These are phyloP conservation scores for Cladosporium colombiae DNA, from an alignment of 2,329 filamentous ascomycete species.

Conservation along the genomic window DNA sequence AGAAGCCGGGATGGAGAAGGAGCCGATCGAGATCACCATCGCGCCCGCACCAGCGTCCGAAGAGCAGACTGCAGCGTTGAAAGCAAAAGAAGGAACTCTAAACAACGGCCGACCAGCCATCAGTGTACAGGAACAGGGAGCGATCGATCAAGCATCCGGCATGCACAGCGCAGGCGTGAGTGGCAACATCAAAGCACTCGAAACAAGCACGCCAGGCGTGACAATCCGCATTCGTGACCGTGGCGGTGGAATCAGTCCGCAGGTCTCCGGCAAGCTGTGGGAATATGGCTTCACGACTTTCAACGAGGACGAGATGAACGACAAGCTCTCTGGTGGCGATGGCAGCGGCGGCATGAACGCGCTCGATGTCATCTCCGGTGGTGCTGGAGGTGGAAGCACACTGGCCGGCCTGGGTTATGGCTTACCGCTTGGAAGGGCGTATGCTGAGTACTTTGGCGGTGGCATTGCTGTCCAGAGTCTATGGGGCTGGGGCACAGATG, in stretches of 20 bases:
- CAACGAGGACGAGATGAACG: slow-evolving; percentile 62
- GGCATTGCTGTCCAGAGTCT: slow-evolving; percentile 93
- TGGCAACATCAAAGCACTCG: slow-evolving; percentile 47
- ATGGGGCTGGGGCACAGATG: slow-evolving; percentile 84
- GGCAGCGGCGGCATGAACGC: slow-evolving; percentile 59
- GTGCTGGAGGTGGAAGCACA: slow-evolving; percentile 71
- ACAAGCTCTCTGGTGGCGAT: slow-evolving; percentile 48
- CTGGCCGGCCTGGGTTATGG: slow-evolving; percentile 92
- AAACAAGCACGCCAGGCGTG: slow-evolving; percentile 69
- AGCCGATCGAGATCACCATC: slow-evolving; percentile 90
- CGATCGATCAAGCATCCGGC: slow-evolving; percentile 37
- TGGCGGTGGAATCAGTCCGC: slow-evolving; percentile 88
- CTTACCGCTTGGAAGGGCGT: slow-evolving; percentile 83
- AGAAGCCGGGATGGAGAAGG: slow-evolving; percentile 74
- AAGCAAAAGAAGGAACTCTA: slow-evolving; percentile 22
- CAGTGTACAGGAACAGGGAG: slow-evolving; percentile 40
- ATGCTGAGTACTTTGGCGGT: slow-evolving; percentile 97
- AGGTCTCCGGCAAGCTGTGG: slow-evolving; percentile 86
- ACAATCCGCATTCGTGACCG: slow-evolving; percentile 94
- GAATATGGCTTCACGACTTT: slow-evolving; percentile 98
- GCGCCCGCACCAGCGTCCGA: slow-evolving; percentile 62
- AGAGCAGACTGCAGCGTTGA: slow-evolving; percentile 35
- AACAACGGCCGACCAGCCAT: slow-evolving; percentile 28
- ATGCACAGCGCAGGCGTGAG: slow-evolving; percentile 29
- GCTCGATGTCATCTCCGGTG: slow-evolving; percentile 72